phyloP scores from a whole-genome alignment of 179 eudicot species.

The Spergularia azorica region DNA sequence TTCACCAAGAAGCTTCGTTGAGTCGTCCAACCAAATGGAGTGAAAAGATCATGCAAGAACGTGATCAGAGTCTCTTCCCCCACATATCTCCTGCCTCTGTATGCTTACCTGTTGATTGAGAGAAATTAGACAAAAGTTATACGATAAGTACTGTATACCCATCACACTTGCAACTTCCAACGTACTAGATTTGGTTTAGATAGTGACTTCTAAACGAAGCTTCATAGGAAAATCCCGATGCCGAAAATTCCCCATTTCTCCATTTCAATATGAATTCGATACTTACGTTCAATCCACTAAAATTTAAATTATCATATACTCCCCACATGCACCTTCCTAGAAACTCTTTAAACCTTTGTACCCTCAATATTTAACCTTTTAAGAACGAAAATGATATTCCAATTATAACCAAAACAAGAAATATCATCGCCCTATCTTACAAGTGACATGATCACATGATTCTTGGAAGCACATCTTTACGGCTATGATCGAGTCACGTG shows the following conservation, averaged over 20 bases:
- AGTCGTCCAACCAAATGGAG: not conserved
- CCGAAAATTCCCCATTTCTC: constrained; percentile 12
- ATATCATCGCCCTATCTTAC: not conserved
- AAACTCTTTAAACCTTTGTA: constrained; percentile 10
- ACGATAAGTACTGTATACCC: not conserved
- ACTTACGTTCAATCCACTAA: constrained; percentile 33
- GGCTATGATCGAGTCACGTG: constrained; percentile 23
- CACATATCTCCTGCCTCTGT: no score
- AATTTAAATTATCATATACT: not conserved
- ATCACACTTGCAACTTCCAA: constrained; percentile 5
- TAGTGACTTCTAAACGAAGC: constrained; percentile 35
- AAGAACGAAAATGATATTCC: not conserved
- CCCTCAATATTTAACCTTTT: not conserved
- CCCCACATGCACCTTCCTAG: constrained; percentile 45
- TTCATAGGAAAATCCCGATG: constrained; percentile 39
- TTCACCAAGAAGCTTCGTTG: not conserved
- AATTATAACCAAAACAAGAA: not conserved
- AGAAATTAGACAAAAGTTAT: not conserved
- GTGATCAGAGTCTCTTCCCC: not conserved
- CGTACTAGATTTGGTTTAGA: not conserved
- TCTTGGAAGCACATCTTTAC: not conserved
- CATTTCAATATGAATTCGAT: constrained; percentile 17
- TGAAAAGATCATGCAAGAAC: not conserved
- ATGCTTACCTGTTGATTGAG: not conserved
- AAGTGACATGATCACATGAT: not conserved